phyloP scores from a whole-genome alignment of 371 early-diverging fungal species.

The Rhizopus sp. region DNA sequence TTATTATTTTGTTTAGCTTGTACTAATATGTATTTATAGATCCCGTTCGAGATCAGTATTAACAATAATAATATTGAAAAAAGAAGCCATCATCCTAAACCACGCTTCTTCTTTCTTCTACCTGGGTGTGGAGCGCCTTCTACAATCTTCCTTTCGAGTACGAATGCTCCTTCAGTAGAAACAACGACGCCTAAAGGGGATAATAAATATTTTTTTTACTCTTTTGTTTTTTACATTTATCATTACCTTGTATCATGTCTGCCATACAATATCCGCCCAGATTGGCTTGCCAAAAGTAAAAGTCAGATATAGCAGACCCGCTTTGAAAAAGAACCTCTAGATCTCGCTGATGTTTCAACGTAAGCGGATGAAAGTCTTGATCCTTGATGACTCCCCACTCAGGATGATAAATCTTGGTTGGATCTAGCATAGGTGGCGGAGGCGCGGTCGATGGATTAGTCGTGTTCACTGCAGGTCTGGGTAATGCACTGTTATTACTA shows the following conservation, averaged over 20 bases:
- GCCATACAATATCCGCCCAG: constrained; percentile 56
- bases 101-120: constrained; percentile 40
- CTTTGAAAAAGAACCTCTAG: constrained; percentile 37
- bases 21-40: background rate
- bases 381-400: constrained; percentile 53
- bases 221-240: constrained; percentile 1
- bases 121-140: constrained; percentile 53
- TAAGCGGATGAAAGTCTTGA: constrained; percentile 47
- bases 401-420: constrained; percentile 45
- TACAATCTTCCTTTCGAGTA: constrained; percentile 41
- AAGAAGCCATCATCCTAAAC: background rate
- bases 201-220: background rate
- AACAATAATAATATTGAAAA: background rate
- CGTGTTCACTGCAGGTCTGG: constrained; percentile 13
- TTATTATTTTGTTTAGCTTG: no score
- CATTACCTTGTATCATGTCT: constrained; percentile 48
- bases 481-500: background rate
- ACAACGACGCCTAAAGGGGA: constrained; percentile 33
- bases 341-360: constrained; percentile 48
- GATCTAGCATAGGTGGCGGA: constrained; percentile 17
- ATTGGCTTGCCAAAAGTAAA: constrained; percentile 56
- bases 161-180: constrained; percentile 44
- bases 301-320: constrained; percentile 34
- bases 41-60: constrained; percentile 1
- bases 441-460: constrained; percentile 23